A percentile compares a stretch with the other conserved stretches of the same genome.
phyloP scores from a whole-genome alignment of 345 rosid genomes.

The Linum usitatissimum region DNA sequence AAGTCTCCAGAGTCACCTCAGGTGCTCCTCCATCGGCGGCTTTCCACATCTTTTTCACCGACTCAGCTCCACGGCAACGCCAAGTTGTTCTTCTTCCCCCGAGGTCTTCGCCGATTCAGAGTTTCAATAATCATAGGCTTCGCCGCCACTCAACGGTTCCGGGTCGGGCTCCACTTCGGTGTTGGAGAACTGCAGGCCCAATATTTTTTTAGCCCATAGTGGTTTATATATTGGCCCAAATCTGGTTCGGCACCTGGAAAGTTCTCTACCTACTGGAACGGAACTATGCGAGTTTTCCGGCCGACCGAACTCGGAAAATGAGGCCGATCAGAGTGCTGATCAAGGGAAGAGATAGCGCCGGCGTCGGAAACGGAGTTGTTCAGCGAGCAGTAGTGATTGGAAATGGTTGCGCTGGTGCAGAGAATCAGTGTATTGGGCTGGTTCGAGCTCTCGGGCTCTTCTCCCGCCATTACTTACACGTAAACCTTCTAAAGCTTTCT shows the following conservation, averaged over 20 bases:
- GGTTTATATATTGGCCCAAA: background rate
- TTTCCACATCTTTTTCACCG: slow-evolving; percentile 41
- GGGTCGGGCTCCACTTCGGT: background rate
- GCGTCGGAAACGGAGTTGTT: slow-evolving; percentile 20
- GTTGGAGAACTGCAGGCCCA: background rate
- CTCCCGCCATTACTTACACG: slow-evolving; percentile 43
- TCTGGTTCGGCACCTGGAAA: background rate
- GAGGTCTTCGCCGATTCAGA: background rate
- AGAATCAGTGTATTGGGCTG: slow-evolving; percentile 78
- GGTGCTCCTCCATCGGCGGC: slow-evolving; percentile 62
- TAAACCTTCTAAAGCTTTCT: slow-evolving; percentile 10
- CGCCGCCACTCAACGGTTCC: background rate
- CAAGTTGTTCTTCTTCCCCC: background rate
- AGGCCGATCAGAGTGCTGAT: slow-evolving; percentile 28
- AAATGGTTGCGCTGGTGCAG: slow-evolving; percentile 90
- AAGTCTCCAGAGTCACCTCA: slow-evolving; percentile 90
- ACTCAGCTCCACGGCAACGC: background rate
- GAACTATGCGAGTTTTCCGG: background rate
- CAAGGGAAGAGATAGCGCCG: slow-evolving; percentile 25
- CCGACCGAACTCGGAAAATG: slow-evolving; percentile 11
- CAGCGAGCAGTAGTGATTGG: slow-evolving; percentile 62
- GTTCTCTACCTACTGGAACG: background rate
- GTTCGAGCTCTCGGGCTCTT: slow-evolving; percentile 75
- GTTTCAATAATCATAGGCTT: background rate
- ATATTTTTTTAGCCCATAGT: background rate